Evolutionary conservation across 495 filamentous ascomycete genomes (phyloP), one percentile per base, ranked within the genome.

Genomic region (Lasiosphaeria hispida): DNA sequence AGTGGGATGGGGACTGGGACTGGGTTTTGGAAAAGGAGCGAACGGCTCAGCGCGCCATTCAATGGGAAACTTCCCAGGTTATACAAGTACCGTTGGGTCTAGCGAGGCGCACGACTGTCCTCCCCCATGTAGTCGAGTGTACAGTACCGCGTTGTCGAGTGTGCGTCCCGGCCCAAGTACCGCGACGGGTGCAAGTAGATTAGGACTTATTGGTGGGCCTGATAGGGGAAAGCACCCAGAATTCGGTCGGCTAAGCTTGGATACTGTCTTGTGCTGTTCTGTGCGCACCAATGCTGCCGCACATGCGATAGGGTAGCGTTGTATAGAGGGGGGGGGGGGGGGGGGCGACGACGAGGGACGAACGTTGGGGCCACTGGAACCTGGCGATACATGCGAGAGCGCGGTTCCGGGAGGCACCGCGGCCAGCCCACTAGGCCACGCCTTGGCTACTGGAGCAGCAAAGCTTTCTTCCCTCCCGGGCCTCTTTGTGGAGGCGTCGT

Each of bases 21-120:
- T 15, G 23, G 23, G n/a, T 39, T 18, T 41, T 41, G 39, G 39
- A 41, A 15, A 41, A 50, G 44, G 55, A 57, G 45, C 55, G 45
- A 57, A 42, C 35, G 23, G 55, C 44, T 36, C 48, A 52, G 48
- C 19, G 55, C 55, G 39, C 56, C 48, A 52, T 52, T 66, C 54
- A 60, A 66, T 61, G 61, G 61, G 61, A 66, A 60, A 58, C 66
- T 62, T 57, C 43, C 58, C 51, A 41, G 52, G 47, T 52, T 50
- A 43, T 44, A 42, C 56, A 45, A 52, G 56, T 48, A 19, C 56
- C 56, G 45, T 50, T 51, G 55, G 55, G 30, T 33, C 55, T 45
- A 40, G n/a, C 43, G 23, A 5, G 6, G n/a, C 40, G 18, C 40
- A 55, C n/a, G 40, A 36, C 19, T 40, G 18, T 4, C 45, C 17